These are phyloP conservation scores for Cylindrotheca closterium DNA, from an alignment of 108 stramenopile genomes.

Conservation along the genomic window DNA sequence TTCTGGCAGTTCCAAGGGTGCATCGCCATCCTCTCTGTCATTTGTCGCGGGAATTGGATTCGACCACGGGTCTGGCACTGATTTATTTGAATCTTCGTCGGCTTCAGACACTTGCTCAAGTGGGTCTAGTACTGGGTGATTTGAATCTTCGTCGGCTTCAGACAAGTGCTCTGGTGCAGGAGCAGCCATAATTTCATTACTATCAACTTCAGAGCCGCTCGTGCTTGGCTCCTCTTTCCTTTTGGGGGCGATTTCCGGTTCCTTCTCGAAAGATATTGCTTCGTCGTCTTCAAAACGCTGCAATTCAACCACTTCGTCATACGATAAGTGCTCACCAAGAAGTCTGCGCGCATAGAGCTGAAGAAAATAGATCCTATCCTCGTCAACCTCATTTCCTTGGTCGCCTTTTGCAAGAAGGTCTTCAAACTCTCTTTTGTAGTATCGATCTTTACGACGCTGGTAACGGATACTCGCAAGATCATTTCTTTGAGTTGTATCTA, in stretches of 20 bases:
- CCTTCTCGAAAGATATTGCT: background rate
- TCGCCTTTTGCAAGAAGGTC: constrained; percentile 5
- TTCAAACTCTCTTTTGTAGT: constrained; percentile 3
- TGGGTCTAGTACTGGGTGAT: too few relatives aligned
- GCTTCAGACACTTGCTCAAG: too few relatives aligned
- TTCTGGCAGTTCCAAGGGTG: too few relatives aligned
- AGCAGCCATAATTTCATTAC: too few relatives aligned
- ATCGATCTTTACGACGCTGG: background rate
- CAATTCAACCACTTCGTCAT: constrained; percentile 46
- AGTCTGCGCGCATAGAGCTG: constrained; percentile 16
- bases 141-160: too few relatives aligned
- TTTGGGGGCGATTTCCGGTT: background rate
- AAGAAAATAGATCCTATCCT: constrained; percentile 4
- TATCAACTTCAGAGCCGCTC: too few relatives aligned
- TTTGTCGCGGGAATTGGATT: too few relatives aligned
- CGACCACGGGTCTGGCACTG: too few relatives aligned
- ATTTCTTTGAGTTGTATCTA: background rate
- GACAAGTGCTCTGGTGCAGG: too few relatives aligned
- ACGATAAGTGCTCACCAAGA: constrained; percentile 14
- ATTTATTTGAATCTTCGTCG: too few relatives aligned
- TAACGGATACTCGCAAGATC: constrained; percentile 1
- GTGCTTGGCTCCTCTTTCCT: too few relatives aligned
- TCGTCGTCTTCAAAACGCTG: background rate
- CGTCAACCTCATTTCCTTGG: constrained; percentile 8
- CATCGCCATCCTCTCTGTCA: too few relatives aligned